A percentile compares a stretch with the other conserved stretches of the same genome.
phyloP scores from a whole-genome alignment of 441 rosid species.

The Lepidium campestre region DNA sequence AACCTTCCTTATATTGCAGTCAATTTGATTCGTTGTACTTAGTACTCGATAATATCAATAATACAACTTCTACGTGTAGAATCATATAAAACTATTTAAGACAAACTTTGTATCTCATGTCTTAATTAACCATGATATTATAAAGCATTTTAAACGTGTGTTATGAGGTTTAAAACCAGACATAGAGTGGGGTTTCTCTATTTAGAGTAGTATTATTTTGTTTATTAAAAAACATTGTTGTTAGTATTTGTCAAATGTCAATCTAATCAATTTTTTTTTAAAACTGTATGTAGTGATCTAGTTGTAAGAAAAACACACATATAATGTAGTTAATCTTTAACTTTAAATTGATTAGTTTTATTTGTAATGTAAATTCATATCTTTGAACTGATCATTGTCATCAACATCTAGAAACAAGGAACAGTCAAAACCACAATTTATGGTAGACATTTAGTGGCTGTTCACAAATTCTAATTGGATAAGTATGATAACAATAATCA shows the following conservation, averaged over 20 bases:
- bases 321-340: neutral
- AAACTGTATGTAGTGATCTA: neutral
- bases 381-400: neutral
- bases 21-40: constrained; percentile 18
- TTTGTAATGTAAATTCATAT: neutral
- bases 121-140: neutral
- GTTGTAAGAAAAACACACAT: neutral
- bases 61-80: neutral
- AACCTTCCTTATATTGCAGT: constrained; percentile 20
- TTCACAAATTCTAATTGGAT: neutral
- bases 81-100: neutral
- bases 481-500: neutral
- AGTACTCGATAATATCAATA: neutral
- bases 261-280: neutral
- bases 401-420: neutral
- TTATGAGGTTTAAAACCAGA: neutral
- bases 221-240: too few relatives aligned
- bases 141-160: neutral
- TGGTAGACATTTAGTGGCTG: neutral
- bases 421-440: neutral
- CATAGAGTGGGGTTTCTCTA: neutral
- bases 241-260: too few relatives aligned
- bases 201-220: too few relatives aligned
- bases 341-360: neutral
- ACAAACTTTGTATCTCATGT: neutral